Evolutionary conservation across 306 rosid species (phyloP), one percentile per base, ranked within the genome.

Genomic region (Phaseolus lunatus): DNA sequence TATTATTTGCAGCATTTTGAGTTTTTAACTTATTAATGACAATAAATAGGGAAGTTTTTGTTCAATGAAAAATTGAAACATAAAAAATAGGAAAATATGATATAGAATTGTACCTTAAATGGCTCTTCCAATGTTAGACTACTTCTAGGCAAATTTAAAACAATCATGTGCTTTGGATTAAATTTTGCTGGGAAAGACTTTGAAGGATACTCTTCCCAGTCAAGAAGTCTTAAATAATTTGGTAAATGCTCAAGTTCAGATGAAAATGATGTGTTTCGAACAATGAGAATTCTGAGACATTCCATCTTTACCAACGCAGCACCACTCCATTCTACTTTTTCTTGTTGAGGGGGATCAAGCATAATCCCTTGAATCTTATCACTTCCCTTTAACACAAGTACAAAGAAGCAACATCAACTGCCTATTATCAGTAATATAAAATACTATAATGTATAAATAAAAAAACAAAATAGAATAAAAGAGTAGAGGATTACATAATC

Each of bases 221-320:
- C 84, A 45, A 80, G 65, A 24, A 67, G 6, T 18, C 56, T 74
- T 16, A 80, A 80, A 16, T 45, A 9, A 54, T 80, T 74, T 56
- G 84, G 76, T 2, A 80, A 45, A 67, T 74, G 16, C n/a, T 23
- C 5, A 3, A 71, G 84, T n/a, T 10, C 47, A 1, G 7, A 1
- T 10, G 33, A 31, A 22, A 80, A 80, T 0, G 5, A 0, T 15
- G 71, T 61, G 11, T 67, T 74, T 44, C 63, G 24, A 74, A 74
- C 41, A n/a, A 80, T 53, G 39, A 80, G 80, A 31, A 80, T 66
- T 66, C 84, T 66, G 0, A 80, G 80, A 0, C 4, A 2, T 4
- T 44, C 43, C 84, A 80, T 80, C 14, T 80, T 29, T 11, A 19
- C 2, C 18, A 80, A 80, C 11, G 19, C 61, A 14, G 13, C 3